Base-by-base conservation (phyloP, 352 stramenopile genomes). In the Nothophytophthora sp. region DNA sequence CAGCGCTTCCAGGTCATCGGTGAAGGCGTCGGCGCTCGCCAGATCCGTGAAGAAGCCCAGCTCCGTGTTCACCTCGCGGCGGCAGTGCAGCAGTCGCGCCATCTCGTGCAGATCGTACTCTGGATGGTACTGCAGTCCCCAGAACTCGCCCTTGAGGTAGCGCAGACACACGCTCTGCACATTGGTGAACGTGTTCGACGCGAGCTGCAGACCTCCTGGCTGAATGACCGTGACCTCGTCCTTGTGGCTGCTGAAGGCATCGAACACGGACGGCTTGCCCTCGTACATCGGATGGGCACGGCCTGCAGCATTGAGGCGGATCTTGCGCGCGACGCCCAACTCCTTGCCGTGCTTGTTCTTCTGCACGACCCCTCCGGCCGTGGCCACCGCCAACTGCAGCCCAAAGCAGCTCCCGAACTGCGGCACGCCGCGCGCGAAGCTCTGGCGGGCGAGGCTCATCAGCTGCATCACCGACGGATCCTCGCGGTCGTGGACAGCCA, bases 331-430 rank as follows among this genome's bases (percentile, higher is more conserved):
- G 5, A 90, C 37, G 22, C 78, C 76, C 2, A 89, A 49, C 41
- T 92, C 81, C 47, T 86, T 87, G 27, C 81, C 81, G 16, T 61
- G 46, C 20, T 73, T 73, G 50, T 89, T 92, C 64, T 86, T 85
- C 35, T 62, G 44, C 41, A 88, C 67, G 16, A 63, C 55, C 18
- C 81, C 76, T 16, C 79, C 79, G 29, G 79, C 68, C 16, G 74
- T 69, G 16, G 70, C 66, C 7, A 81, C 73, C 6, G 81, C 81
- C 15, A 92, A 39, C 30, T 92, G 79, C 44, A 81, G 60, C 5
- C 72, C 79, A 50, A 85, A 92, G 62, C 82, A 90, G 63, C 79
- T 90, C 13, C 82, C 82, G 41, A 88, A 88, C 63, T 92, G 82
- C 25, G 79, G 81, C 5, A 92, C 54, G 30, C 82, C 78, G 16